Percentiles rank a stretch among this genome's conserved stretches.
These are phyloP conservation scores for Copromyces sp. DNA, from an alignment of 495 filamentous ascomycete species.

Conservation along the genomic window DNA sequence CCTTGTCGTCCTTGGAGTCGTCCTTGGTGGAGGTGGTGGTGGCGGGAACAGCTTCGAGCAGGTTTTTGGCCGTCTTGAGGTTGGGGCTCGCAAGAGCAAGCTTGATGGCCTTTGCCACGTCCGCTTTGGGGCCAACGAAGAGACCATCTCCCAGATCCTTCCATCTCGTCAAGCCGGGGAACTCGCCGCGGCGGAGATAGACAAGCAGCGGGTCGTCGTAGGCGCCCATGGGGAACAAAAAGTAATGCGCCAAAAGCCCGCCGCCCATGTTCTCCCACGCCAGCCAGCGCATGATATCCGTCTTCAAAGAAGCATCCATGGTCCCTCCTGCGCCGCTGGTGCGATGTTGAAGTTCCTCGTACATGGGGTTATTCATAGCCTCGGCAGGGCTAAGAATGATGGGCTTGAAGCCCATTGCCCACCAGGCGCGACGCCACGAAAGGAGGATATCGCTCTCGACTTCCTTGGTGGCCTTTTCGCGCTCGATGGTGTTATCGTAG, in stretches of 20 bases:
- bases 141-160: slow-evolving; percentile 61
- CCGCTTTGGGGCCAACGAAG: slow-evolving; percentile 58
- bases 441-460: slow-evolving; percentile 73
- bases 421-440: slow-evolving; percentile 88
- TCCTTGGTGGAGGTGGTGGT: not conserved
- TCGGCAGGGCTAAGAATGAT: slow-evolving; percentile 71
- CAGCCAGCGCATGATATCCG: slow-evolving; percentile 73
- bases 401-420: slow-evolving; percentile 83
- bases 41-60: slow-evolving; percentile 45
- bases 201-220: slow-evolving; percentile 62
- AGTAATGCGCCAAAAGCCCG: slow-evolving; percentile 69
- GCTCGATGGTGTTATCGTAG: slow-evolving; percentile 61
- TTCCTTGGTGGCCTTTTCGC: slow-evolving; percentile 47
- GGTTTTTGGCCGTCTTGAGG: slow-evolving; percentile 43
- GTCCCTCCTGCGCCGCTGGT: slow-evolving; percentile 24
- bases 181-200: slow-evolving; percentile 63
- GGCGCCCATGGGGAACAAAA: slow-evolving; percentile 75
- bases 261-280: slow-evolving; percentile 92
- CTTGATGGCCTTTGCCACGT: slow-evolving; percentile 58
- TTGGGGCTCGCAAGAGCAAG: slow-evolving; percentile 45
- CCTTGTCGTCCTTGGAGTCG: slow-evolving; percentile 1
- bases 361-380: slow-evolving; percentile 75
- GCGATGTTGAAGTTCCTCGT: slow-evolving; percentile 51
- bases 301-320: slow-evolving; percentile 45
- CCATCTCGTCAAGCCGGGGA: slow-evolving; percentile 62